A percentile compares a stretch with the other conserved stretches of the same genome.
Evolutionary conservation across 2,329 filamentous ascomycete species (phyloP).

Genomic region (Monosporascus sp.): DNA sequence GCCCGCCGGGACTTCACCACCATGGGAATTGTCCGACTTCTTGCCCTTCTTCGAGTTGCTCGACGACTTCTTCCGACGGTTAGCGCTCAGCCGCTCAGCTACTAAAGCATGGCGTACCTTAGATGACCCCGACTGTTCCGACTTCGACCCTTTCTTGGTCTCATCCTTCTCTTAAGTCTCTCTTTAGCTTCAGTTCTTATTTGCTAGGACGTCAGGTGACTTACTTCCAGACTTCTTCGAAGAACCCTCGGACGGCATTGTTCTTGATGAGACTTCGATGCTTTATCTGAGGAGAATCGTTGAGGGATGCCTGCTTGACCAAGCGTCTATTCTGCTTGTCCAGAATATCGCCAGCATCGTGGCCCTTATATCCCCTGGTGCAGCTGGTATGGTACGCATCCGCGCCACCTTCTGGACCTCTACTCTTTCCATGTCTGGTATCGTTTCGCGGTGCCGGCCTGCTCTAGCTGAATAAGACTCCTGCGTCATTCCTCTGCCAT

Average conservation of each 20-base stretch:
- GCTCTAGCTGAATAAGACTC: background rate
- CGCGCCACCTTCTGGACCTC: background rate
- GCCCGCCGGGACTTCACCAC: background rate
- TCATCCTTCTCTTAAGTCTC: background rate
- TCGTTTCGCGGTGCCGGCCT: background rate
- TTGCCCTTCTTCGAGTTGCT: conserved; percentile 3
- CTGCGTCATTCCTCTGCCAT: background rate
- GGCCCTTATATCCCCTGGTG: conserved; percentile 2
- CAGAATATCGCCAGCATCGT: background rate
- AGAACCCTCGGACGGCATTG: conserved; percentile 9
- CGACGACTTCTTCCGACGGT: too few relatives aligned
- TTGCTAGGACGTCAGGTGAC: background rate
- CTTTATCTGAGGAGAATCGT: background rate
- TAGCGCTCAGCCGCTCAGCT: too few relatives aligned
- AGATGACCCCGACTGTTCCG: background rate
- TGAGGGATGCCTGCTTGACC: background rate
- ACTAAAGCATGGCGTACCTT: background rate
- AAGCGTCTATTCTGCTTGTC: background rate
- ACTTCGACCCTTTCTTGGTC: background rate
- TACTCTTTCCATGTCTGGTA: conserved; percentile 5
- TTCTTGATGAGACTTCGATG: background rate
- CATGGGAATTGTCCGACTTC: conserved; percentile 5
- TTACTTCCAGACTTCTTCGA: conserved; percentile 9
- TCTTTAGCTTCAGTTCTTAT: background rate
- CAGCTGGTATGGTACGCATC: conserved; percentile 2